Evolutionary conservation across 192 early-diverging fungal species (phyloP).

Genomic region (Backusella macrospora): DNA sequence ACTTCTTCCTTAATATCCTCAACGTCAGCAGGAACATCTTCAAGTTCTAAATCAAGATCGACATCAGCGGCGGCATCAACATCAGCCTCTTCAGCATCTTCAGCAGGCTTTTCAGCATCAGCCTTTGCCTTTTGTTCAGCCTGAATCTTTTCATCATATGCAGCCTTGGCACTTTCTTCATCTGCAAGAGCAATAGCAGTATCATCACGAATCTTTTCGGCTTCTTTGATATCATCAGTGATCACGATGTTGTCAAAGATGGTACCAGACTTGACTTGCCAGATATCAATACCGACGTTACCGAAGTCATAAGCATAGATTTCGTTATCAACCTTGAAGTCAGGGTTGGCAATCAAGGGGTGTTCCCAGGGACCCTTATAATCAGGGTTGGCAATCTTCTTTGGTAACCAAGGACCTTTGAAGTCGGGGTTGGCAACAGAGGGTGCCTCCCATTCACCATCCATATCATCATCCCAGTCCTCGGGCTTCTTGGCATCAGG

Average conservation of each 20-base stretch:
- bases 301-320: slow-evolving; percentile 85
- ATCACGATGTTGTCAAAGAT: slow-evolving; percentile 96
- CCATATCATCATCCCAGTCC: slow-evolving; percentile 95
- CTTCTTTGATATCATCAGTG: slow-evolving; percentile 79
- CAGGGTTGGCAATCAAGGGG: slow-evolving; percentile 90
- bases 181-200: slow-evolving; percentile 64
- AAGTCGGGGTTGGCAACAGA: slow-evolving; percentile 86
- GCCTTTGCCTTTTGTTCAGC: slow-evolving; percentile 35
- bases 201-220: slow-evolving; percentile 73
- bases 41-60: slow-evolving; percentile 16
- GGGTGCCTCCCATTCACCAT: slow-evolving; percentile 96
- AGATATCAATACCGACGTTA: slow-evolving; percentile 92
- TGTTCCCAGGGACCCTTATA: slow-evolving; percentile 95
- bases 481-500: slow-evolving; percentile 83
- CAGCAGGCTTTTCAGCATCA: slow-evolving; percentile 31
- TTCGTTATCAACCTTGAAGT: slow-evolving; percentile 84
- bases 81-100: slow-evolving; percentile 24
- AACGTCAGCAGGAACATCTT: slow-evolving; percentile 4
- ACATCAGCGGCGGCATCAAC: slow-evolving; percentile 12
- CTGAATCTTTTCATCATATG: slow-evolving; percentile 44
- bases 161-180: slow-evolving; percentile 72
- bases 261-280: slow-evolving; percentile 92
- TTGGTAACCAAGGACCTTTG: slow-evolving; percentile 82
- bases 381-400: slow-evolving; percentile 84
- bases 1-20: slow-evolving; percentile 16